phyloP scores from a whole-genome alignment of 2,329 filamentous ascomycete genomes.

The Ophiostoma montium region DNA sequence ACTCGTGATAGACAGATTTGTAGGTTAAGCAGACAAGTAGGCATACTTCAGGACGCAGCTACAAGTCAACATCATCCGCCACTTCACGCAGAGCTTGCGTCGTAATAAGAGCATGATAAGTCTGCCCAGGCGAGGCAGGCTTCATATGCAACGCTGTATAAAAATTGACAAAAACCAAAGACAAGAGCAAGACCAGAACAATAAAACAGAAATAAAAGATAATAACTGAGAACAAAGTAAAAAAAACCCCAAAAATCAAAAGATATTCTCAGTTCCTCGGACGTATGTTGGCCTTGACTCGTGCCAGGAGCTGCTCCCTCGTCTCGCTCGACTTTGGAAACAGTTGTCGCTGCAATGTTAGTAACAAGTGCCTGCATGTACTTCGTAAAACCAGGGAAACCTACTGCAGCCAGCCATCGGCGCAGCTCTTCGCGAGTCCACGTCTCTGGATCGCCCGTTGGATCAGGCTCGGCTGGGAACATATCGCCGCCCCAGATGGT shows the following conservation, averaged over 20 bases:
- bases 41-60: no score
- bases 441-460: constrained; percentile 52
- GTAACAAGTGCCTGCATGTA: neutral
- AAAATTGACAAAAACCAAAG: no score
- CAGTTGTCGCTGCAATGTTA: constrained; percentile 27
- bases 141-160: no score
- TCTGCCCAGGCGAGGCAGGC: no score
- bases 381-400: constrained; percentile 19
- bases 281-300: constrained; percentile 34
- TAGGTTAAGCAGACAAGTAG: no score
- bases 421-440: constrained; percentile 75
- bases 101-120: no score
- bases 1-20: no score
- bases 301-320: constrained; percentile 31
- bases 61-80: no score
- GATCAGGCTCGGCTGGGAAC: constrained; percentile 62
- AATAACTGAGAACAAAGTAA: neutral
- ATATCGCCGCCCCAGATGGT: constrained; percentile 75
- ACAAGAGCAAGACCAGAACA: neutral
- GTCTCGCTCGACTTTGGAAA: constrained; percentile 29
- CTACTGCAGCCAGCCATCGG: constrained; percentile 67
- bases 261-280: neutral
- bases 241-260: neutral
- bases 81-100: no score
- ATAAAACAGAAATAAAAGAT: neutral